phyloP scores from a whole-genome alignment of 192 early-diverging fungal species.

The Podochytrium sp. region DNA sequence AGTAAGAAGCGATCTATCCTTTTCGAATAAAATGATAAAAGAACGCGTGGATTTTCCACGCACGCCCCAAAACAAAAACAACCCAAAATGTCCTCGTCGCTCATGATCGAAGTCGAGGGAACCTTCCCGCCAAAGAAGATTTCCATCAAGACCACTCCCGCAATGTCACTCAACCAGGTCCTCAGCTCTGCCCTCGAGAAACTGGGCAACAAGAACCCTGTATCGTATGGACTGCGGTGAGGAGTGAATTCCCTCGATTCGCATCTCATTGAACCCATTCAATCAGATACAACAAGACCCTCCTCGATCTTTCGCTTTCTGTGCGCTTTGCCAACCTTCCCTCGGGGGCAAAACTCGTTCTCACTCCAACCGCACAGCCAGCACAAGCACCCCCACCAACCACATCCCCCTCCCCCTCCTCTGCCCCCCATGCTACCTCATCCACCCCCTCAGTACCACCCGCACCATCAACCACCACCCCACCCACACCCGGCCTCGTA shows the following conservation, averaged over 20 bases:
- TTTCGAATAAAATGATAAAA: too few relatives aligned
- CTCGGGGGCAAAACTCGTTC: conserved; percentile 73
- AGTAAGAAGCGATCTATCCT: too few relatives aligned
- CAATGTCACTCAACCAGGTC: conserved; percentile 72
- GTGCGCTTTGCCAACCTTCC: conserved; percentile 84
- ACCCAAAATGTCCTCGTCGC: conserved; percentile 58
- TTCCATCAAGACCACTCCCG: conserved; percentile 72
- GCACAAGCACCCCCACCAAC: neutral
- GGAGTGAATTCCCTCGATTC: too few relatives aligned
- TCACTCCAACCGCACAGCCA: conserved; percentile 37
- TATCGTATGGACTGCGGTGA: too few relatives aligned
- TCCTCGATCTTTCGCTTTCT: conserved; percentile 72
- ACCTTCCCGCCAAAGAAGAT: conserved; percentile 44
- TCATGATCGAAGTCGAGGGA: conserved; percentile 57
- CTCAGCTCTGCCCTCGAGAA: conserved; percentile 65
- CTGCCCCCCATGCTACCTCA: neutral
- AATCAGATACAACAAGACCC: conserved; percentile 53
- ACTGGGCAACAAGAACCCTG: conserved; percentile 55
- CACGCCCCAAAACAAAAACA: neutral
- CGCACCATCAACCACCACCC: neutral
- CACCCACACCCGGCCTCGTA: conserved; percentile 14
- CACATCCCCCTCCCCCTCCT: neutral
- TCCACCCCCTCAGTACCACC: neutral
- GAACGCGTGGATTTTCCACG: too few relatives aligned
- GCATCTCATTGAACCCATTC: conserved; percentile 50